Percentiles rank a stretch among this genome's conserved stretches.
phyloP scores from a whole-genome alignment of 768 basidiomycete genomes.

The Pluteus cervinus region DNA sequence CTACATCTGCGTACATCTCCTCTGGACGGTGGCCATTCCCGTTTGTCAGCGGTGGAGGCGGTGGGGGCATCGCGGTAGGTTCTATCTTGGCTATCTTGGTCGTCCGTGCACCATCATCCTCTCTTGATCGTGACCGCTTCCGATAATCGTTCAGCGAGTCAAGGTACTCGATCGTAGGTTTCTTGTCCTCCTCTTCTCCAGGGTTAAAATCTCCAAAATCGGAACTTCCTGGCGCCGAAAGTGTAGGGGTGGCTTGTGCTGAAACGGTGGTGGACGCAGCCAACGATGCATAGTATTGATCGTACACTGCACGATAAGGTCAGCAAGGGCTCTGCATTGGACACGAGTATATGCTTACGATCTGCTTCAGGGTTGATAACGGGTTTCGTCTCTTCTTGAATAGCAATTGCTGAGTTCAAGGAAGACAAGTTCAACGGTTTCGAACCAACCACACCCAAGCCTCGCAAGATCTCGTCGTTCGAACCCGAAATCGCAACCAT shows the following conservation, averaged over 20 bases:
- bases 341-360: conserved; percentile 38
- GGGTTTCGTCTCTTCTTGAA: conserved; percentile 32
- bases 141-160: conserved; percentile 68
- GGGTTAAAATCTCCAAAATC: conserved; percentile 45
- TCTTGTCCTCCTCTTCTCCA: conserved; percentile 67
- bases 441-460: conserved; percentile 52
- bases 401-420: conserved; percentile 8
- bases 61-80: too few relatives aligned
- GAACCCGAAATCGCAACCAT: conserved; percentile 30
- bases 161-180: conserved; percentile 59
- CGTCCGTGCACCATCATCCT: conserved; percentile 46
- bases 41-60: conserved; percentile 10
- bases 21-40: conserved; percentile 14
- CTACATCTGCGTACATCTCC: conserved; percentile 15
- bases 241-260: conserved; percentile 54
- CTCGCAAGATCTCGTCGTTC: conserved; percentile 70
- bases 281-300: conserved; percentile 77
- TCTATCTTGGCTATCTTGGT: conserved; percentile 33
- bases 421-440: conserved; percentile 14
- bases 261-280: conserved; percentile 54
- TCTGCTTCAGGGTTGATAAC: conserved; percentile 52
- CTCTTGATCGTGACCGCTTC: conserved; percentile 65
- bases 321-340: conserved; percentile 1
- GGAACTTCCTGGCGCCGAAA: conserved; percentile 37
- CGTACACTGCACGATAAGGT: conserved; percentile 47